Evolutionary conservation across 140 eudicot species (phyloP), one percentile per base, ranked within the genome.

Genomic region (Ambrosia hybrid): DNA sequence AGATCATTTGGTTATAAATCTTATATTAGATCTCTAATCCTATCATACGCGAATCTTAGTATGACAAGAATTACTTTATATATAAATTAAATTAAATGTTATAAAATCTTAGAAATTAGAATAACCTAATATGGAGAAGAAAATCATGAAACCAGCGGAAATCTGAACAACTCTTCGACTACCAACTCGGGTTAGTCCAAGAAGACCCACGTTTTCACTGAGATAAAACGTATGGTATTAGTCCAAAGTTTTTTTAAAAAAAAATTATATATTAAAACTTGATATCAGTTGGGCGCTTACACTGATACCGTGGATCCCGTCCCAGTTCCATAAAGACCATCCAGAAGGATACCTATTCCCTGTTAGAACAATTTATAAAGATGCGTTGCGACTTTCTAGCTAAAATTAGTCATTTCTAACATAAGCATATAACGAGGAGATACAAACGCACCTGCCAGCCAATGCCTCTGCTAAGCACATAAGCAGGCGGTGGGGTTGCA

Each of bases 401-500:
- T 16, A 48, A 36, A 43, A 58, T 17, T 43, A 43, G 26, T 65
- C 64, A 49, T 56, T 78, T 33, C 38, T 45, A 9, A 75, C 21
- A 4, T 56, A 56, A 43, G 8, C 9, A 36, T 37, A 39, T n/a
- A 63, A 21, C 26, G 1, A 39, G 33, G 11, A 30, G 45, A 60
- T 60, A 74, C n/a, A 8, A 69, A 71, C 81, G 59, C 75, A 94
- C 99, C 95, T 94, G 99, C 99, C 99, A 94, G 65, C 99, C 99
- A 52, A 94, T 94, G 65, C 99, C 99, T 66, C 99, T 89, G 81
- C 99, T 94, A 57, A 94, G 86, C 57, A 94, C 99, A 77, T 90
- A 91, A 33, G 99, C 99, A 49, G 99, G 99, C 70, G 99, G 99
- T 9, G 99, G 97, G 16, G 99, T 94, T 38, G 99, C 99, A 68